Conservation (phyloP, 768 basidiomycete genomes). For the Kwoniella mangroviensis region DNA sequence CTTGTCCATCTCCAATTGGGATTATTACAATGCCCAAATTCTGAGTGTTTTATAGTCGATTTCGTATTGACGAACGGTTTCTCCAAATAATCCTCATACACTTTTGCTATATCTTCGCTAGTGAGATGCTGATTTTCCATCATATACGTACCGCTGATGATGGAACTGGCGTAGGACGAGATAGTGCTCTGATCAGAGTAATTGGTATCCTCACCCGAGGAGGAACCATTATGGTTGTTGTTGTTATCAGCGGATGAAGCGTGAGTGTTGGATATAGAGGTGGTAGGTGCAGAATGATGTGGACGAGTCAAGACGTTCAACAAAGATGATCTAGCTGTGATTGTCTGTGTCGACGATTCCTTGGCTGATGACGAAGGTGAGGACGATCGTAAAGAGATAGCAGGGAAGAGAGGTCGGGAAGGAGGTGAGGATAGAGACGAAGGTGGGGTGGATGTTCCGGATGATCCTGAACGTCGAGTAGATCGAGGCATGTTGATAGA, state of each 20-base stretch:
- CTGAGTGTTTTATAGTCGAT: conserved; percentile 64
- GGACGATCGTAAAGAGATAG: conserved; percentile 28
- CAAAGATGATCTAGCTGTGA: conserved; percentile 44
- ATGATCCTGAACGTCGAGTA: conserved; percentile 12
- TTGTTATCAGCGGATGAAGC: background rate
- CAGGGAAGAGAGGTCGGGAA: conserved; percentile 27
- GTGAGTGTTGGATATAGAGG: conserved; percentile 6
- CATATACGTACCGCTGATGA: conserved; percentile 18
- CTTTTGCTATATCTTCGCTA: conserved; percentile 41
- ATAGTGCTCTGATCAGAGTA: conserved; percentile 43
- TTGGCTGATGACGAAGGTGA: conserved; percentile 12
- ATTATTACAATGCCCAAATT: conserved; percentile 89
- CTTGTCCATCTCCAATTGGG: conserved; percentile 66
- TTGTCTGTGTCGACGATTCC: conserved; percentile 26
- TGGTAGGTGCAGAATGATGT: conserved; percentile 20
- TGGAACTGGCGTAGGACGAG: conserved; percentile 41
- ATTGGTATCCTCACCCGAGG: conserved; percentile 39
- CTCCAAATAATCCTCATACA: conserved; percentile 47
- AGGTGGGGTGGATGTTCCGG: conserved; percentile 22
- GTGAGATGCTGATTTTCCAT: conserved; percentile 4
- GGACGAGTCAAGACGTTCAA: conserved; percentile 51
- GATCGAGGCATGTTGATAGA: conserved; percentile 26
- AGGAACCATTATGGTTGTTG: conserved; percentile 10
- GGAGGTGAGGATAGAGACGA: conserved; percentile 31
- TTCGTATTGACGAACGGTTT: conserved; percentile 53